These are phyloP conservation scores for Candida maris DNA, from an alignment of 805 yeast genomes.

Conservation along the genomic window DNA sequence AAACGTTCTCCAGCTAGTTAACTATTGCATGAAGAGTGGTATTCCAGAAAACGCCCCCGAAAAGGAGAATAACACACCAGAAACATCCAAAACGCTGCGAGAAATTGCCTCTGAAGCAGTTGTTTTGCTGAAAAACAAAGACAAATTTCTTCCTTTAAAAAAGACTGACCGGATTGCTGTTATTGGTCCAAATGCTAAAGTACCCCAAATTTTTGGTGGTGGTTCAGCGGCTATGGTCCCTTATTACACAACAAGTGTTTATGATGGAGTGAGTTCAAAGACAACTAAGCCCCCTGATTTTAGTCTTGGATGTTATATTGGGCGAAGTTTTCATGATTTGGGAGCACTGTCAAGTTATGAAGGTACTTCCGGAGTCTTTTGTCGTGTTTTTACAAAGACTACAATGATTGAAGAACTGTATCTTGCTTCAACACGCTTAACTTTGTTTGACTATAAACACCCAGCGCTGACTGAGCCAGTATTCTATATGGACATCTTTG, in stretches of 20 bases:
- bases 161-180: constrained; percentile 42
- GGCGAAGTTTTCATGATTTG: constrained; percentile 9
- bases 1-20: neutral
- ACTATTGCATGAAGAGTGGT: neutral
- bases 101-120: constrained; percentile 46
- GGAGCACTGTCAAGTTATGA: constrained; percentile 9
- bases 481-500: constrained; percentile 37
- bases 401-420: constrained; percentile 25
- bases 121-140: constrained; percentile 54
- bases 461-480: constrained; percentile 15
- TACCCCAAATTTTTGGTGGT: constrained; percentile 51
- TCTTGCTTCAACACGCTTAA: constrained; percentile 10
- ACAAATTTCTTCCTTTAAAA: constrained; percentile 42
- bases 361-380: constrained; percentile 25
- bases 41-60: constrained; percentile 5
- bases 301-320: constrained; percentile 32
- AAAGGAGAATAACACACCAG: constrained; percentile 43
- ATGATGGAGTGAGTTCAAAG: constrained; percentile 12
- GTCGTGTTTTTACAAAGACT: constrained; percentile 25
- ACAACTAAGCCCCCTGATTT: constrained; percentile 19
- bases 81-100: constrained; percentile 40
- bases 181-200: constrained; percentile 57
- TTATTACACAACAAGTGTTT: constrained; percentile 10
- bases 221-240: constrained; percentile 48
- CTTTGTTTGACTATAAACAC: constrained; percentile 19